Evolutionary conservation across 768 basidiomycete genomes (phyloP).

Genomic region (Leucocoprinus sp.): DNA sequence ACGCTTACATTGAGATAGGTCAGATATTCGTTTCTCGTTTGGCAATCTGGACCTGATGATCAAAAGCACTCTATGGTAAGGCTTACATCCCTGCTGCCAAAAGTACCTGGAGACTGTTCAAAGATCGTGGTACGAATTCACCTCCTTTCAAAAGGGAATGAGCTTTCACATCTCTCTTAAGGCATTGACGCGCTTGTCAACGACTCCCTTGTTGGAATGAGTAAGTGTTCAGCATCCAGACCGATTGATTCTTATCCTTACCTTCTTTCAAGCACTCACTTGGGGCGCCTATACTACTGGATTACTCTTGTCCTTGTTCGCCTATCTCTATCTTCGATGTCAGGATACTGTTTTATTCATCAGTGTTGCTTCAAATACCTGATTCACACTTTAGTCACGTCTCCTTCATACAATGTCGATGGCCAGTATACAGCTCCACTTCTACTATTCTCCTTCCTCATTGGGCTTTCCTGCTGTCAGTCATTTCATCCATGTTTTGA

Average conservation of each 20-base stretch:
- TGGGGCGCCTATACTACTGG: slow-evolving; percentile 80
- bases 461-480: slow-evolving; percentile 67
- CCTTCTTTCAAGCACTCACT: slow-evolving; percentile 41
- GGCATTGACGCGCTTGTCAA: slow-evolving; percentile 76
- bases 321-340: slow-evolving; percentile 71
- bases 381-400: slow-evolving; percentile 40
- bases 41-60: neutral
- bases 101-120: slow-evolving; percentile 74
- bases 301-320: slow-evolving; percentile 66
- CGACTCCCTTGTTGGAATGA: slow-evolving; percentile 74
- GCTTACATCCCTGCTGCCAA: slow-evolving; percentile 73
- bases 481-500: slow-evolving; percentile 9
- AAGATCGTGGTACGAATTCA: slow-evolving; percentile 47
- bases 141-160: slow-evolving; percentile 6
- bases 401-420: slow-evolving; percentile 62
- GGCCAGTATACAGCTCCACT: slow-evolving; percentile 77
- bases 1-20: slow-evolving; percentile 82
- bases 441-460: slow-evolving; percentile 72
- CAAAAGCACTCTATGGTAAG: slow-evolving; percentile 73
- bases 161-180: slow-evolving; percentile 13
- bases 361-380: neutral
- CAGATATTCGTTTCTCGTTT: slow-evolving; percentile 9
- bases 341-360: slow-evolving; percentile 20
- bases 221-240: slow-evolving; percentile 29
- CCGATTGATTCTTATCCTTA: neutral